Conservation (phyloP, 108 stramenopile species). For the Chaetoceros muelleri region DNA sequence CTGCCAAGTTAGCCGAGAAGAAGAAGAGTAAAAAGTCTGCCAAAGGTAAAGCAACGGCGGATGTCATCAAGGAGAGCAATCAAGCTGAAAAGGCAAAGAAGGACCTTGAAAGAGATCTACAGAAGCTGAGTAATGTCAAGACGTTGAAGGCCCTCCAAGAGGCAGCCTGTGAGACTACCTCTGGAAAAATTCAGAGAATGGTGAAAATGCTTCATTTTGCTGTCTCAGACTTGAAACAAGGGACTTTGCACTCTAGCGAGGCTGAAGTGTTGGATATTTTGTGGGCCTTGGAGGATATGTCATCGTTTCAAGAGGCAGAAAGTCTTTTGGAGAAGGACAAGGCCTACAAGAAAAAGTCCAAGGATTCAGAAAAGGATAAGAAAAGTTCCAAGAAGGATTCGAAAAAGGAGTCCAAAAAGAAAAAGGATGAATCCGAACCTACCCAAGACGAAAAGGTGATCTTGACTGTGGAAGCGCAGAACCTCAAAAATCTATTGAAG, state of each 20-base stretch:
- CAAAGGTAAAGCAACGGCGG: slow-evolving; percentile 72
- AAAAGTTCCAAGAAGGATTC: slow-evolving; percentile 59
- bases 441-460: slow-evolving; percentile 48
- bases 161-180: slow-evolving; percentile 76
- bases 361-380: slow-evolving; percentile 72
- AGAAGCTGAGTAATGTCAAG: slow-evolving; percentile 84
- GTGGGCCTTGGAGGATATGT: slow-evolving; percentile 92
- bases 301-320: slow-evolving; percentile 66
- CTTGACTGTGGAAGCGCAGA: slow-evolving; percentile 50
- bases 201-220: slow-evolving; percentile 90
- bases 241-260: slow-evolving; percentile 57
- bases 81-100: slow-evolving; percentile 76
- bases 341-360: slow-evolving; percentile 74
- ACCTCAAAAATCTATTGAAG: slow-evolving; percentile 69
- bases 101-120: slow-evolving; percentile 75
- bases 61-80: slow-evolving; percentile 86
- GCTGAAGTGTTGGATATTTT: slow-evolving; percentile 90
- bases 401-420: slow-evolving; percentile 70
- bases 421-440: slow-evolving; percentile 49
- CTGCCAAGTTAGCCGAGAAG: slow-evolving; percentile 17
- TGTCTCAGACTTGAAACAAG: slow-evolving; percentile 61
- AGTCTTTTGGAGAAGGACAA: slow-evolving; percentile 64
- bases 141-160: slow-evolving; percentile 83
- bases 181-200: slow-evolving; percentile 93
- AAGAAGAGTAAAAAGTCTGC: slow-evolving; percentile 48